Conservation (phyloP, 345 rosid species). For the Euphorbia peplus region DNA sequence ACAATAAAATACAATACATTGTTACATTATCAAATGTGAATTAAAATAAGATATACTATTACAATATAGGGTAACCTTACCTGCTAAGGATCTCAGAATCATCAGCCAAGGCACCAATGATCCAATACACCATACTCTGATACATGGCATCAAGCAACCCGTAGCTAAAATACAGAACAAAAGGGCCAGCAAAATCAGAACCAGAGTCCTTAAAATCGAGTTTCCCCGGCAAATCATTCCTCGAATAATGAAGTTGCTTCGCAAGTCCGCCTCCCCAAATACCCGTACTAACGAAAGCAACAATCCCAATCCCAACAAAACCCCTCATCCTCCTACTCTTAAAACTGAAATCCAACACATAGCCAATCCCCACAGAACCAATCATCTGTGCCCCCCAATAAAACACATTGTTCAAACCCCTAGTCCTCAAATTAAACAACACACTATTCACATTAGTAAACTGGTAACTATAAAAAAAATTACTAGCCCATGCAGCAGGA, state of each 20-base stretch:
- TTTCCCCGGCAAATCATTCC: constrained; percentile 28
- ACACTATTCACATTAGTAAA: constrained; percentile 71
- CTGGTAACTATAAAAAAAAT: constrained; percentile 80
- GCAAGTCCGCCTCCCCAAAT: constrained; percentile 90
- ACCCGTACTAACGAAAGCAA: constrained; percentile 53
- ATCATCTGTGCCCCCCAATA: constrained; percentile 96
- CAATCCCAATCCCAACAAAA: constrained; percentile 57
- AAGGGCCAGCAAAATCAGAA: constrained; percentile 59
- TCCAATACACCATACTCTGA: constrained; percentile 88
- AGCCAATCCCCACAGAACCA: constrained; percentile 71
- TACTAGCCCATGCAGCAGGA: constrained; percentile 91
- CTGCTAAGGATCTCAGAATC: constrained; percentile 88
- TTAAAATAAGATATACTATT: no score
- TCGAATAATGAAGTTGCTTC: constrained; percentile 53
- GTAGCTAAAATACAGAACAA: constrained; percentile 65
- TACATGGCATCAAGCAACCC: constrained; percentile 90
- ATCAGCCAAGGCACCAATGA: constrained; percentile 85
- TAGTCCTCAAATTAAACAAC: constrained; percentile 66
- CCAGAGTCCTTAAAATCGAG: constrained; percentile 78
- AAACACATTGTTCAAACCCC: constrained; percentile 84
- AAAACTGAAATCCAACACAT: constrained; percentile 73
- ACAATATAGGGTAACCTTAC: no score
- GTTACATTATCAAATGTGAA: no score
- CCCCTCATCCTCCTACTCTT: constrained; percentile 66
- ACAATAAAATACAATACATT: no score